Evolutionary conservation across 2,329 filamentous ascomycete genomes (phyloP).

Genomic region (Stagonosporopsis rhizophila): DNA sequence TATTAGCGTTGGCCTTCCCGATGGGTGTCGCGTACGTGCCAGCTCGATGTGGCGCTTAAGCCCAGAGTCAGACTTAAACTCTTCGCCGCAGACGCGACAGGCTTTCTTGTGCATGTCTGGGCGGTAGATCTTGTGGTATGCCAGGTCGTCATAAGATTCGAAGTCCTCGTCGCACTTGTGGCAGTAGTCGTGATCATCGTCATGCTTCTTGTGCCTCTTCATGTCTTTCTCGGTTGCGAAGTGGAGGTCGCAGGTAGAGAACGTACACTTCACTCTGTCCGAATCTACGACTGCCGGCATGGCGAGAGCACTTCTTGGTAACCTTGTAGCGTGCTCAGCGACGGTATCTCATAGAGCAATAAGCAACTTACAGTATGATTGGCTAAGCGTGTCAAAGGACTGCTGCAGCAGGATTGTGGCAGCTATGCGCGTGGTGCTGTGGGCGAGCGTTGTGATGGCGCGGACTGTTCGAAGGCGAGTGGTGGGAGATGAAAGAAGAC

Average conservation of each 20-base stretch:
- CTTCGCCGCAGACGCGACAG: constrained; percentile 64
- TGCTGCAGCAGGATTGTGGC: neutral
- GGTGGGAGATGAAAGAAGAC: neutral
- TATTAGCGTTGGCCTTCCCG: neutral
- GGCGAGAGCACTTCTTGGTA: neutral
- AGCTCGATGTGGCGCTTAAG: constrained; percentile 60
- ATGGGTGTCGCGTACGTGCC: constrained; percentile 45
- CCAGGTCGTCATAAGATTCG: constrained; percentile 52
- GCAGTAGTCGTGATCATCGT: constrained; percentile 56
- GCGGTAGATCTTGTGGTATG: constrained; percentile 55
- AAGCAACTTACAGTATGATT: neutral
- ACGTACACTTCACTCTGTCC: constrained; percentile 52
- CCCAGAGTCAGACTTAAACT: constrained; percentile 62
- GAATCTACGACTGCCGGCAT: constrained; percentile 32
- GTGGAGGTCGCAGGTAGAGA: constrained; percentile 52
- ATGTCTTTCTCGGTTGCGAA: constrained; percentile 58
- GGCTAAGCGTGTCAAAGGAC: neutral
- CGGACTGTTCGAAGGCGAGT: neutral
- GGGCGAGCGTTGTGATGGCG: neutral
- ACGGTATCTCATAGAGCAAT: neutral
- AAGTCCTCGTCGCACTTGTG: constrained; percentile 56
- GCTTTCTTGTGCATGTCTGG: constrained; percentile 56
- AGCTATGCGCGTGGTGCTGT: neutral
- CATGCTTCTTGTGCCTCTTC: constrained; percentile 59
- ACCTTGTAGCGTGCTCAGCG: neutral